Percentiles rank a stretch among this genome's conserved stretches.
These are phyloP conservation scores for Neonothopanus nambi DNA, from an alignment of 1,284 basidiomycete species.

Conservation along the genomic window DNA sequence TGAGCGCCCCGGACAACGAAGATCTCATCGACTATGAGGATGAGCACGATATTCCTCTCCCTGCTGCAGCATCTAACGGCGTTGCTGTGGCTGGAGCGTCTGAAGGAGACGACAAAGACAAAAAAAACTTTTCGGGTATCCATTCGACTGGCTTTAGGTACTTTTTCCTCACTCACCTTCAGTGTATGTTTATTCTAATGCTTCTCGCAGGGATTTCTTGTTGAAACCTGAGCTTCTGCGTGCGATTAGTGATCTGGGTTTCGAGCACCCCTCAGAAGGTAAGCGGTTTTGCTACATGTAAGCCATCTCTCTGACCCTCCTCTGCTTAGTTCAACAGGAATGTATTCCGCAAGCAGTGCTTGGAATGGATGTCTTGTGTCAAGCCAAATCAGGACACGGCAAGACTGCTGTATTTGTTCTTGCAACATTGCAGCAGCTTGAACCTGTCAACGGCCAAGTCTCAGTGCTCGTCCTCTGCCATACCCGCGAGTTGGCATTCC, in stretches of 20 bases:
- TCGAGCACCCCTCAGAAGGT: constrained; percentile 99
- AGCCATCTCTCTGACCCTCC: not conserved
- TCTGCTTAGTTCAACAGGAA: constrained; percentile 90
- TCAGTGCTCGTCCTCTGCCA: constrained; percentile 98
- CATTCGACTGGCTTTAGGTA: constrained; percentile 96
- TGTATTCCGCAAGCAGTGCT: constrained; percentile 99
- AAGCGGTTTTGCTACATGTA: constrained; percentile 12
- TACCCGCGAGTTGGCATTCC: constrained; percentile 98
- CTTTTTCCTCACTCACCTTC: constrained; percentile 25
- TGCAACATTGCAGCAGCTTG: constrained; percentile 96
- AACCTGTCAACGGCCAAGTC: constrained; percentile 97
- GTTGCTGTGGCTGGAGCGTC: constrained; percentile 53
- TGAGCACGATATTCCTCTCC: constrained; percentile 78
- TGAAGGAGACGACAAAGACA: constrained; percentile 80
- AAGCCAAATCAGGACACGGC: constrained; percentile 99
- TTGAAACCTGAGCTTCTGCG: constrained; percentile 96
- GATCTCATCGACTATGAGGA: constrained; percentile 94
- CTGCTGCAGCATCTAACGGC: constrained; percentile 51
- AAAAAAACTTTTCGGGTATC: constrained; percentile 97
- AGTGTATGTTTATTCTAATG: constrained; percentile 7
- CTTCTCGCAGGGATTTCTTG: constrained; percentile 79
- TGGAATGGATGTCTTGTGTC: constrained; percentile 99
- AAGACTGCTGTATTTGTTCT: constrained; percentile 99
- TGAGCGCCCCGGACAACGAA: constrained; percentile 81
- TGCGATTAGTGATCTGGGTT: constrained; percentile 98